phyloP scores from a whole-genome alignment of 2,329 filamentous ascomycete genomes.

The Elsinoe fawcettii region DNA sequence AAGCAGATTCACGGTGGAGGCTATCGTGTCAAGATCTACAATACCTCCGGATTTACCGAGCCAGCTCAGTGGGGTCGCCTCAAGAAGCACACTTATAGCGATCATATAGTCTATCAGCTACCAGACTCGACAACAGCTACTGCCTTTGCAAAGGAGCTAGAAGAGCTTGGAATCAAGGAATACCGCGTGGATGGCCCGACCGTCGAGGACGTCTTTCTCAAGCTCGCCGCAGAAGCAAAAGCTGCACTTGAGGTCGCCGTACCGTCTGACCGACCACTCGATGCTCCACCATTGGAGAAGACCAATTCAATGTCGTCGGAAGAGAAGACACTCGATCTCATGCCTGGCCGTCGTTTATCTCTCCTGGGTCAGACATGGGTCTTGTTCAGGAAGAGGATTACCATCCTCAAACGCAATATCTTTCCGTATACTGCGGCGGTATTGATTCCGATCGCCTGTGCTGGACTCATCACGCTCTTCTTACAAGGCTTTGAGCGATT shows the following conservation, averaged over 20 bases:
- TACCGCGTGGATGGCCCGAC: constrained; percentile 84
- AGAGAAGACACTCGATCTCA: constrained; percentile 37
- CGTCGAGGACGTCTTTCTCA: constrained; percentile 86
- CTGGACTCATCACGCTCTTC: constrained; percentile 71
- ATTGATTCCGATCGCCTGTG: constrained; percentile 68
- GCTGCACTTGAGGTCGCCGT: constrained; percentile 19
- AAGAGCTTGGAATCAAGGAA: constrained; percentile 59
- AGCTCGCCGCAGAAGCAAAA: constrained; percentile 73
- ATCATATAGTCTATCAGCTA: constrained; percentile 66
- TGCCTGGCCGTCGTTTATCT: constrained; percentile 62
- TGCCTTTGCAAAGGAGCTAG: constrained; percentile 60
- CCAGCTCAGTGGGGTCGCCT: constrained; percentile 26
- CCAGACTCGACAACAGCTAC: constrained; percentile 63
- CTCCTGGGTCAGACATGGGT: constrained; percentile 64
- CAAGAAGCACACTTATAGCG: constrained; percentile 49
- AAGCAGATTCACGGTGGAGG: constrained; percentile 77
- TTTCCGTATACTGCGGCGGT: constrained; percentile 69
- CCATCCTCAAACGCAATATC: constrained; percentile 69
- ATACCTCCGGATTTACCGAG: constrained; percentile 40
- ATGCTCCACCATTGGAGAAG: constrained; percentile 17
- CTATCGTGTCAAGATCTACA: constrained; percentile 70
- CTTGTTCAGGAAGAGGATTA: constrained; percentile 69
- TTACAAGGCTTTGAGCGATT: constrained; percentile 50
- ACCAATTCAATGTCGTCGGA: constrained; percentile 8
- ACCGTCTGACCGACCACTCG: constrained; percentile 16